A percentile compares a stretch with the other conserved stretches of the same genome.
Conservation (phyloP, 768 basidiomycete genomes). For the Hypholoma fasciculare region DNA sequence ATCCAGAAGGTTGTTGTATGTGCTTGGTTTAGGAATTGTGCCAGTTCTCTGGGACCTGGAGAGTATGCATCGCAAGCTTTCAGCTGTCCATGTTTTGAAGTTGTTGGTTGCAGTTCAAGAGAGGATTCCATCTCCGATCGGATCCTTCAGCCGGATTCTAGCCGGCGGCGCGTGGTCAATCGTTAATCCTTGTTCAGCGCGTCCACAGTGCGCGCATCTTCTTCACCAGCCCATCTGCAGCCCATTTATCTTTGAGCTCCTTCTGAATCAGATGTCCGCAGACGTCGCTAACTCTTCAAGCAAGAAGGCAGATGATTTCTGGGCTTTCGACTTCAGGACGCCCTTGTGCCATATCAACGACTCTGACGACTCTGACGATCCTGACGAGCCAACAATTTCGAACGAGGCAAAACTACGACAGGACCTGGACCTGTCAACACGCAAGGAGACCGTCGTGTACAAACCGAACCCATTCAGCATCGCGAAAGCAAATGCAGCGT, state of each 20-base stretch:
- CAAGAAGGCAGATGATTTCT: conserved; percentile 16
- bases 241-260: background rate
- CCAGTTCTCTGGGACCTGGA: too few species aligned
- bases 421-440: conserved; percentile 59
- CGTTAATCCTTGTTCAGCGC: too few species aligned
- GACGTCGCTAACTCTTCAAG: background rate
- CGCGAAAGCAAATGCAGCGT: conserved; percentile 74
- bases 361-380: background rate
- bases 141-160: too few species aligned
- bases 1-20: too few species aligned
- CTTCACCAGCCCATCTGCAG: background rate
- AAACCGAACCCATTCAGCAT: conserved; percentile 82
- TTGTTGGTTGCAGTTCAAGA: too few species aligned
- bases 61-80: too few species aligned
- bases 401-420: conserved; percentile 32
- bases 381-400: conserved; percentile 3
- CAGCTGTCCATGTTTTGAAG: too few species aligned
- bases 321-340: conserved; percentile 40
- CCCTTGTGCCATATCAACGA: conserved; percentile 1
- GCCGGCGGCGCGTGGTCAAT: too few species aligned
- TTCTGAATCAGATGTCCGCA: background rate
- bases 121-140: too few species aligned
- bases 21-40: too few species aligned
- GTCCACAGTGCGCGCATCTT: too few species aligned
- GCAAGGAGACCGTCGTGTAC: conserved; percentile 63